phyloP scores from a whole-genome alignment of 306 rosid genomes.

The Trifolium pratense region DNA sequence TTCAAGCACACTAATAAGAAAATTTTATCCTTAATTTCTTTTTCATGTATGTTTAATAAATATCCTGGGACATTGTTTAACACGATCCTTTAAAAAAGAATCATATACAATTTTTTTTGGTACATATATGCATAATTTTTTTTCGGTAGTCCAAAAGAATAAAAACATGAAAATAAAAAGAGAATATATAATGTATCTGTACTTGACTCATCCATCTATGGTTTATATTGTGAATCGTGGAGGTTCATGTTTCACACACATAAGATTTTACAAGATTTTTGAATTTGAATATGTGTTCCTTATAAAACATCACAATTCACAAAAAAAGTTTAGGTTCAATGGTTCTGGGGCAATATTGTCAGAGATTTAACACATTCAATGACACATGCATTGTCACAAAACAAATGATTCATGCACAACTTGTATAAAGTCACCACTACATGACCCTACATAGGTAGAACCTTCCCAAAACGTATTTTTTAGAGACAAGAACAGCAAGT shows the following conservation, averaged over 20 bases:
- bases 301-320: neutral
- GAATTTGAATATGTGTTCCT: conserved; percentile 7
- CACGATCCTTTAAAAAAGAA: too few relatives aligned
- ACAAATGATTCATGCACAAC: neutral
- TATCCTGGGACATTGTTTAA: too few relatives aligned
- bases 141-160: too few relatives aligned
- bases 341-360: conserved; percentile 4
- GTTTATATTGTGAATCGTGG: conserved; percentile 22
- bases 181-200: neutral
- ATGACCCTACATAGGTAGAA: neutral
- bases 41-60: too few relatives aligned
- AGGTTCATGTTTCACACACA: conserved; percentile 9
- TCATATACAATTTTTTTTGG: too few relatives aligned
- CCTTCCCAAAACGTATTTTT: neutral
- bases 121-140: too few relatives aligned
- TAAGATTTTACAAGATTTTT: neutral
- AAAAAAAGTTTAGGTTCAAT: conserved; percentile 6
- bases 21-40: too few relatives aligned
- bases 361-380: neutral
- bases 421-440: conserved; percentile 5
- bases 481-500: conserved; percentile 2
- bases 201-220: neutral
- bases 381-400: neutral
- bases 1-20: too few relatives aligned
- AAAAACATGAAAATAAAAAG: neutral